Evolutionary conservation across 768 basidiomycete genomes (phyloP), one percentile per base, ranked within the genome.

Genomic region (Rhizopogon sp.): DNA sequence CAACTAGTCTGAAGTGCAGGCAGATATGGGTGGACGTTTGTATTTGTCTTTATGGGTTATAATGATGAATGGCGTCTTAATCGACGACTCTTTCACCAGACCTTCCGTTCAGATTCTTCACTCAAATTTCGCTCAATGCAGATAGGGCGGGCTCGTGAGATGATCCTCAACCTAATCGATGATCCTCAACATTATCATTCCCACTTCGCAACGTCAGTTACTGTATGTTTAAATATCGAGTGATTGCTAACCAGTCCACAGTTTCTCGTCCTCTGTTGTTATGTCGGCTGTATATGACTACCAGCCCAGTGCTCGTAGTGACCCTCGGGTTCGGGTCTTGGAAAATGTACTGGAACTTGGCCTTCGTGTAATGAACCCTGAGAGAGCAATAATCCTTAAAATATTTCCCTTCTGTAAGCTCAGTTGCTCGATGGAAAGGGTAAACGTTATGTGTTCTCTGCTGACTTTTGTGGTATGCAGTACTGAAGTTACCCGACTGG

Each of bases 381-480:
- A 59, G 43, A 57, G 43, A 43, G 58, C 44, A 13, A 5, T 39
- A 3, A 43, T 58, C 6, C 39, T 58, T 43, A 56, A 45, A 10
- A 8, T 22, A 2, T 56, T 61, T 25, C 62, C 62, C 1, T 61
- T 63, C 42, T 39, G 60, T 61, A 41, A 56, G 62, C 20, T 20
- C 50, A 31, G 31, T 40, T 46, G 1, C 6, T 6, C 5, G n/a
- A 46, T 52, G 33, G 8, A 5, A 1, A 7, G n/a, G 13, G 10
- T 25, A 6, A 43, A 58, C 58, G 39, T 43, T 37, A 13, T 10
- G 33, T 50, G 11, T 56, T 4, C 56, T 56, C 60, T 68, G 61
- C 16, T 77, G 75, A 73, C 56, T 76, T 45, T 75, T 76, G 4
- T 71, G 73, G 3, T 71, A 72, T 8, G 54, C 53, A 14, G 40